phyloP scores from a whole-genome alignment of 306 rosid species.

The Quercus mongolica region DNA sequence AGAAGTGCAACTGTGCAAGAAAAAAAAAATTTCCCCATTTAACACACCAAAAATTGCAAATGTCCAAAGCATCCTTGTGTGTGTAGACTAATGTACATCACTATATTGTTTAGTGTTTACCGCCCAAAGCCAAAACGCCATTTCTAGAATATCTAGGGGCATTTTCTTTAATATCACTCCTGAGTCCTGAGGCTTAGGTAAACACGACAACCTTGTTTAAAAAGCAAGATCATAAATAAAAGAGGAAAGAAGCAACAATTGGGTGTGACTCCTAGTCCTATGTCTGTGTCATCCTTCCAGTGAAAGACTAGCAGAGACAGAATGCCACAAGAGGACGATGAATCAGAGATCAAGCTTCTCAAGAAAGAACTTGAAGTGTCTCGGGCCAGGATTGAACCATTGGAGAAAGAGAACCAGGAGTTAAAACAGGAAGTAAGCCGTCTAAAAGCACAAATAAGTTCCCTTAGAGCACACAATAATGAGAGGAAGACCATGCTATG shows the following conservation, averaged over 20 bases:
- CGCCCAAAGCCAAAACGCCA: slow-evolving; percentile 16
- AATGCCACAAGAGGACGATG: slow-evolving; percentile 49
- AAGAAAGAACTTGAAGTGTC: slow-evolving; percentile 56
- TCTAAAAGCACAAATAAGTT: slow-evolving; percentile 53
- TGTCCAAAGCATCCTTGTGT: slow-evolving; percentile 36
- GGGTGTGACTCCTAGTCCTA: slow-evolving; percentile 16
- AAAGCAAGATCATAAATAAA: slow-evolving; percentile 41
- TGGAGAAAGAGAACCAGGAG: slow-evolving; percentile 78
- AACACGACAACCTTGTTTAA: slow-evolving; percentile 50
- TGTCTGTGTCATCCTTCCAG: slow-evolving; percentile 11
- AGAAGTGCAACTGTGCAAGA: background rate
- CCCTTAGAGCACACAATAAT: slow-evolving; percentile 62
- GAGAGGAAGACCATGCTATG: slow-evolving; percentile 81
- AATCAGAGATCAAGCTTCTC: slow-evolving; percentile 42
- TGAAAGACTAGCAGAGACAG: slow-evolving; percentile 20
- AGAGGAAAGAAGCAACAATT: slow-evolving; percentile 20
- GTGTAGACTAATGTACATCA: background rate
- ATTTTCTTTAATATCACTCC: slow-evolving; percentile 20
- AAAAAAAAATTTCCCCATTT: background rate
- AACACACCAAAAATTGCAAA: slow-evolving; percentile 1
- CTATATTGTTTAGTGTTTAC: background rate
- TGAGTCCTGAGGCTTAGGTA: slow-evolving; percentile 9
- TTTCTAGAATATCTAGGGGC: slow-evolving; percentile 24
- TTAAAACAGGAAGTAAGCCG: slow-evolving; percentile 61
- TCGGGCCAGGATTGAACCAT: slow-evolving; percentile 39